phyloP scores from a whole-genome alignment of 345 rosid genomes.

The Excoecaria cochinchinensis region DNA sequence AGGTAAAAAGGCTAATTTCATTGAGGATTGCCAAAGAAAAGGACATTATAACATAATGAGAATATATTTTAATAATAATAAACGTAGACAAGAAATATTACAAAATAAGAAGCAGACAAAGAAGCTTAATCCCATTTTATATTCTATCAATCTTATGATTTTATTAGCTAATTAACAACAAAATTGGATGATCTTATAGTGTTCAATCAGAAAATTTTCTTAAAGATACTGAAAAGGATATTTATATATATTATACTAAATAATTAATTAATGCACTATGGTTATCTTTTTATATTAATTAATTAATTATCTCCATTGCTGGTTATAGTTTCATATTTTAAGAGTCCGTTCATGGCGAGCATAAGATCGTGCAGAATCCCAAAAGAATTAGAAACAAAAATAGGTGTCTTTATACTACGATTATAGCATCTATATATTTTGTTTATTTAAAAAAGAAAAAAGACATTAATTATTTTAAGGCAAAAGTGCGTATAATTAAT shows the following conservation, averaged over 20 bases:
- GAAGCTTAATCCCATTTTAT: constrained; percentile 12
- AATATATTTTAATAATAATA: constrained; percentile 1
- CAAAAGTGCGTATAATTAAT: constrained; percentile 19
- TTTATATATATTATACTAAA: too few species aligned
- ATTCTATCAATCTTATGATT: constrained; percentile 8
- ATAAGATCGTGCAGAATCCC: constrained; percentile 32
- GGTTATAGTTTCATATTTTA: constrained; percentile 3
- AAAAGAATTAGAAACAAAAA: constrained; percentile 21
- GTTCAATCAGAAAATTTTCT: constrained; percentile 20
- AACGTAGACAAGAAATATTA: constrained; percentile 1
- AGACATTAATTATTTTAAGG: constrained; percentile 11
- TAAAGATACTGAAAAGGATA: constrained; percentile 18
- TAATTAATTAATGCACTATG: not conserved
- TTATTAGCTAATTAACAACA: constrained; percentile 20
- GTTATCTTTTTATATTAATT: not conserved
- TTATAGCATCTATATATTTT: constrained; percentile 20
- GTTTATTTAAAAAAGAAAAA: constrained; percentile 3
- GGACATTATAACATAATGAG: constrained; percentile 24
- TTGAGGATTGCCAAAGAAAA: constrained; percentile 28
- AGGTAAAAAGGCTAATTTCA: constrained; percentile 28
- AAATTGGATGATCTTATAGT: constrained; percentile 18
- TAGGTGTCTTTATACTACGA: constrained; percentile 8
- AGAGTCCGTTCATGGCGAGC: constrained; percentile 29
- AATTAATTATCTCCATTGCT: not conserved
- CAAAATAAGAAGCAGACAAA: constrained; percentile 18